Evolutionary conservation across 192 early-diverging fungal species (phyloP).

Genomic region (Mortierella alpina): DNA sequence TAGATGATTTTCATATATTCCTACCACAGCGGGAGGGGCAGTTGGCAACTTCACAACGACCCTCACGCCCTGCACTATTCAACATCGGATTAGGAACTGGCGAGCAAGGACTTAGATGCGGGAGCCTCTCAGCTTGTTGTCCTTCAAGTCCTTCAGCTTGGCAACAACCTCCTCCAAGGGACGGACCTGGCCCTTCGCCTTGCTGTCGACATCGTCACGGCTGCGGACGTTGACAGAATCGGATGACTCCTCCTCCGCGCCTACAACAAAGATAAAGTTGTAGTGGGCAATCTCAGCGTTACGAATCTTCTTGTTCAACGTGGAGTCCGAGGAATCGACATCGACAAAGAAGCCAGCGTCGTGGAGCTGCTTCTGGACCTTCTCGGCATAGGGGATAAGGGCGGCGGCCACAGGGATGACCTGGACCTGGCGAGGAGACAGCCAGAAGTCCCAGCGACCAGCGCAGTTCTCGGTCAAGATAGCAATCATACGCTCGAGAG

Average conservation of each 20-base stretch:
- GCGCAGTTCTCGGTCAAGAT: slow-evolving; percentile 96
- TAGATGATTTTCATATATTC: too few relatives aligned
- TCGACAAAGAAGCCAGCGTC: slow-evolving; percentile 86
- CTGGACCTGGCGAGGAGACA: slow-evolving; percentile 92
- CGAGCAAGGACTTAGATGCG: slow-evolving; percentile 58
- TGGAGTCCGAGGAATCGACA: slow-evolving; percentile 85
- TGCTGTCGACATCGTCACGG: slow-evolving; percentile 85
- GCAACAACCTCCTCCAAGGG: slow-evolving; percentile 76
- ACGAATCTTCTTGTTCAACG: slow-evolving; percentile 98
- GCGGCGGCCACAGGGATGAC: slow-evolving; percentile 89
- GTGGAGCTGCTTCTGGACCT: slow-evolving; percentile 76
- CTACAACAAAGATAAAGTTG: slow-evolving; percentile 98
- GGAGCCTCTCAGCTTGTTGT: slow-evolving; percentile 67
- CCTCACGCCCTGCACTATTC: not conserved
- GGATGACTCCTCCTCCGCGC: slow-evolving; percentile 81
- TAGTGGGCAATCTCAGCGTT: slow-evolving; percentile 93
- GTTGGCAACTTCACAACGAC: too few relatives aligned
- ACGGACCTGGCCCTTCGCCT: slow-evolving; percentile 84
- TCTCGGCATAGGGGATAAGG: slow-evolving; percentile 84
- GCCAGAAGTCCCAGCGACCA: slow-evolving; percentile 97
- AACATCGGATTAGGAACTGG: not conserved
- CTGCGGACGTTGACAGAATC: slow-evolving; percentile 91
- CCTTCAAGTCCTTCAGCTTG: slow-evolving; percentile 76
- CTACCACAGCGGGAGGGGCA: too few relatives aligned
- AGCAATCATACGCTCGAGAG: slow-evolving; percentile 95